Conservation (phyloP, 2,329 filamentous ascomycete species). For the Fusarium buharicum region DNA sequence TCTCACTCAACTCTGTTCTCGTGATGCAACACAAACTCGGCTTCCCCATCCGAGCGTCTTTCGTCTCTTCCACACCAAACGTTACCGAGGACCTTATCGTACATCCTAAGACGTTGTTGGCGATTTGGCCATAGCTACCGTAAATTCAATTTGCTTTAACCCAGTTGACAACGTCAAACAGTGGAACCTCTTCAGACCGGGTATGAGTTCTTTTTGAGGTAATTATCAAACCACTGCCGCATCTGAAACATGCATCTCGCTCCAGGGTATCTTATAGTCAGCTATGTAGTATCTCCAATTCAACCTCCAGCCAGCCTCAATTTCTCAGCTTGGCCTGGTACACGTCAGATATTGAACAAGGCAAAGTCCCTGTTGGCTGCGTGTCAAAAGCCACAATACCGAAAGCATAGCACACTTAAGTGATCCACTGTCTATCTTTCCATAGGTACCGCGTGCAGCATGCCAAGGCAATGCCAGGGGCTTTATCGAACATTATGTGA, state of each 20-base stretch:
- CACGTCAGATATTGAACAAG: conserved; percentile 14
- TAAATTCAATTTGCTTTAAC: background rate
- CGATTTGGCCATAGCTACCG: background rate
- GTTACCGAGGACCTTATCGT: too few relatives aligned
- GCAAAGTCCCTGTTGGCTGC: background rate
- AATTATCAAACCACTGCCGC: background rate
- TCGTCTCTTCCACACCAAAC: background rate
- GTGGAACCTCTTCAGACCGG: background rate
- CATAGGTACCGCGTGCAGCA: background rate
- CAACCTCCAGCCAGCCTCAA: conserved; percentile 20
- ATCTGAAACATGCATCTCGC: background rate
- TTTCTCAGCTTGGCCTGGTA: conserved; percentile 14
- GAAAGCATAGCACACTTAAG: background rate
- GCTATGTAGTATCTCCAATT: background rate
- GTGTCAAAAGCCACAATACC: conserved; percentile 20
- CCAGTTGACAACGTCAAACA: background rate
- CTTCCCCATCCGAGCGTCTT: conserved; percentile 23
- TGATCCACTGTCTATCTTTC: too few relatives aligned
- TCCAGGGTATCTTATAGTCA: background rate
- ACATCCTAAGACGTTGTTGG: background rate
- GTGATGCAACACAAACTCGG: background rate
- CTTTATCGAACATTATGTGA: too few relatives aligned
- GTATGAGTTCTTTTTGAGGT: background rate
- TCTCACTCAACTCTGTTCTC: background rate
- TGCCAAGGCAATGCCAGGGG: too few relatives aligned